Evolutionary conservation across 345 rosid species (phyloP), one percentile per base, ranked within the genome.

Genomic region (Hibiscus trionum): DNA sequence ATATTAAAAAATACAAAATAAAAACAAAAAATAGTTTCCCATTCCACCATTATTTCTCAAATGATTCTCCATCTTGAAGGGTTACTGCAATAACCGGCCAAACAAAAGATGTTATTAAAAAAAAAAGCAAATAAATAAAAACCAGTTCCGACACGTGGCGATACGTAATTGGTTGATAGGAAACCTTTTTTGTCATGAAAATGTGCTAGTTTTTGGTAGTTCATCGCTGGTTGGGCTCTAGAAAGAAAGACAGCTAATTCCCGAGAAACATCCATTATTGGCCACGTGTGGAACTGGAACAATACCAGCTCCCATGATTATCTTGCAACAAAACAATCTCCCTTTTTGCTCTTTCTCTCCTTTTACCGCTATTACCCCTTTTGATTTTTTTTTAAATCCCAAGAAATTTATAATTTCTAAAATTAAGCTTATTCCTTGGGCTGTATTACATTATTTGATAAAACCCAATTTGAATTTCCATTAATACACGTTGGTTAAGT

Each of bases 211-310:
- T 47, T 79, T 64, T 59, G 81, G 46, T 57, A 15, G 76, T 73
- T 75, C 74, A 11, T 73, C 31, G 81, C 62, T 79, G 14, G 81
- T 44, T 75, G 80, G 78, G 66, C 68, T 70, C 76, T 59, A 65
- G 63, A 76, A 69, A 53, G 72, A 70, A 67, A 56, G 73, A 71
- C 76, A 65, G 76, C 82, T 53, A 46, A 61, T 24, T 63, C 24
- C 57, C 16, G 17, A 4, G 39, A 4, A 64, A 16, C 63, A 6
- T 59, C 55, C 67, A 0, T 72, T 42, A n/a, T 11, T 11, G 17
- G 77, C 74, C 81, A 77, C 80, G 72, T 72, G 78, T 62, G 8
- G 12, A 29, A 29, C 46, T 21, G 33, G 5, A 65, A 19, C 7
- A 6, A 12, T 11, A 11, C 1, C 12, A 14, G 5, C 3, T 72